Conservation (phyloP, 352 stramenopile species). For the Pythium brachiatum region DNA sequence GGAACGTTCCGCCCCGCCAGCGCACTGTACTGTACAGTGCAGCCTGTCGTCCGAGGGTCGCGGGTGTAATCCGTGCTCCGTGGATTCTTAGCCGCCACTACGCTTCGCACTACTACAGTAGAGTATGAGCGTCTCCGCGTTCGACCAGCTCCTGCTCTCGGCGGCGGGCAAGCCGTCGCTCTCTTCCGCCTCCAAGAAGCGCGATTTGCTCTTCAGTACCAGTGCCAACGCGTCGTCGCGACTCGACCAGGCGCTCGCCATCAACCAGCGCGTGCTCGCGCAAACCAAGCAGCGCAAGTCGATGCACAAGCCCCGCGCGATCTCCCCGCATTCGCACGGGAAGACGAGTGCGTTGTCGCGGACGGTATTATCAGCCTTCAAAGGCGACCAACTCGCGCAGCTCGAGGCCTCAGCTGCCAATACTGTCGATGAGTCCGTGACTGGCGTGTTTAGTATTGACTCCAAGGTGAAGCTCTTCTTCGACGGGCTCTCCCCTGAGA, state of each 20-base stretch:
- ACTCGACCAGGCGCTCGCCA: neutral
- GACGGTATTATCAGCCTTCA: constrained; percentile 7
- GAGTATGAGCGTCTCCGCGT: constrained; percentile 24
- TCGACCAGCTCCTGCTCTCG: constrained; percentile 24
- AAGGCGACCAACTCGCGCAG: constrained; percentile 1
- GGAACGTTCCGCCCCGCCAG: neutral
- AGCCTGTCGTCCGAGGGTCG: no score
- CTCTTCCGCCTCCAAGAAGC: constrained; percentile 2
- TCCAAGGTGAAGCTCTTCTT: constrained; percentile 21
- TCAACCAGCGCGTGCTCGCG: constrained; percentile 7
- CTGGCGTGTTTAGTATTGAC: neutral
- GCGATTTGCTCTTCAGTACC: constrained; percentile 3
- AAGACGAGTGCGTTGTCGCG: constrained; percentile 16
- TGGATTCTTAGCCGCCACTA: no score
- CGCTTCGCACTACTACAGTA: no score
- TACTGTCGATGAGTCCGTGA: neutral
- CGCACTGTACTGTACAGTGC: neutral
- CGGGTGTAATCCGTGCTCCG: no score
- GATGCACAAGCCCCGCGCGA: neutral
- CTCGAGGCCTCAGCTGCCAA: neutral
- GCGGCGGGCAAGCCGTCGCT: constrained; percentile 15
- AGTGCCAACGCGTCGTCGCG: neutral
- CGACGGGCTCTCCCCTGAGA: neutral
- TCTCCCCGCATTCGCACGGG: constrained; percentile 3
- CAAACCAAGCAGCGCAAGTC: constrained; percentile 1